phyloP scores from a whole-genome alignment of 2,329 filamentous ascomycete genomes.

The Sporothrix brunneoviolacea region DNA sequence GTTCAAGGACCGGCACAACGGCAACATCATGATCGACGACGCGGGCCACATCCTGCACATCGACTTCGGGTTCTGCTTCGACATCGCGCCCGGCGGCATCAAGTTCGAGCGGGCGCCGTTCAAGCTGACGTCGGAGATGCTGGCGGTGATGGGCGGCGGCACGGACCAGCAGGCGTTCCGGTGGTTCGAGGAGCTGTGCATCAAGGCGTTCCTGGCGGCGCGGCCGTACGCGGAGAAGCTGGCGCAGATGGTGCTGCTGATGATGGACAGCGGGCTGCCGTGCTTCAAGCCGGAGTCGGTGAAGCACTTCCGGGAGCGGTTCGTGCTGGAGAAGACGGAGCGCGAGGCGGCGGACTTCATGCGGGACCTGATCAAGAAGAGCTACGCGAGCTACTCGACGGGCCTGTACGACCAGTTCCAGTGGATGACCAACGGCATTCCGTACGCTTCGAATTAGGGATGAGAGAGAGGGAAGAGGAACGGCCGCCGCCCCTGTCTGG shows the following conservation, averaged over 20 bases:
- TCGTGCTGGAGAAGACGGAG: slow-evolving; percentile 87
- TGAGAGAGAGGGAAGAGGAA: not conserved
- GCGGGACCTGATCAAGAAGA: slow-evolving; percentile 81
- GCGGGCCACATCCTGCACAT: slow-evolving; percentile 97
- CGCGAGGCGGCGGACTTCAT: slow-evolving; percentile 93
- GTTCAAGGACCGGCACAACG: slow-evolving; percentile 99
- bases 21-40: slow-evolving; percentile 99
- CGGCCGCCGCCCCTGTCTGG: too few species aligned
- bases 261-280: slow-evolving; percentile 92
- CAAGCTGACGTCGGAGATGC: slow-evolving; percentile 96
- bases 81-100: slow-evolving; percentile 93
- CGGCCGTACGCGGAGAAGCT: slow-evolving; percentile 85
- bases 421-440: slow-evolving; percentile 25
- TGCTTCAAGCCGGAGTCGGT: slow-evolving; percentile 98
- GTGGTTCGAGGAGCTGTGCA: slow-evolving; percentile 92
- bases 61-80: slow-evolving; percentile 99
- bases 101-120: slow-evolving; percentile 97
- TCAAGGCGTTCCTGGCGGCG: slow-evolving; percentile 89
- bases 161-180: slow-evolving; percentile 81
- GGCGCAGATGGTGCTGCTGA: slow-evolving; percentile 80
- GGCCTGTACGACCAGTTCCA: slow-evolving; percentile 98
- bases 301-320: slow-evolving; percentile 83
- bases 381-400: slow-evolving; percentile 83
- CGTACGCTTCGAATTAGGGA: slow-evolving; percentile 19
- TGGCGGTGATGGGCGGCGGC: slow-evolving; percentile 94